Conservation (phyloP, 2,329 filamentous ascomycete genomes). For the Ophiostoma himal-ulmi region DNA sequence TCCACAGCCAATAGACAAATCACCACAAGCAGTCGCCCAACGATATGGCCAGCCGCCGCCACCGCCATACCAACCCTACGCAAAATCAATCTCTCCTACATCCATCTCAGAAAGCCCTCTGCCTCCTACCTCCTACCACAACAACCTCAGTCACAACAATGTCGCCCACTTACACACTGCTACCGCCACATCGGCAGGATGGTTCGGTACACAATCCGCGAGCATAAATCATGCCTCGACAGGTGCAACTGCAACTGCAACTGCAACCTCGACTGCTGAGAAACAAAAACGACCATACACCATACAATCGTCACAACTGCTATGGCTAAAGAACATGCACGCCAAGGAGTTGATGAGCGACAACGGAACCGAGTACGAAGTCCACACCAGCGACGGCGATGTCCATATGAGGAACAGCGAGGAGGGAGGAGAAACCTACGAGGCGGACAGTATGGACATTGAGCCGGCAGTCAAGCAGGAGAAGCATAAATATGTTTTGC, state of each 20-base stretch:
- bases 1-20: neutral
- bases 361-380: neutral
- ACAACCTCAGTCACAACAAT: neutral
- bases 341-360: neutral
- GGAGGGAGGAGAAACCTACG: neutral
- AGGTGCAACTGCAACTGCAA: neutral
- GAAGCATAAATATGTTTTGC: neutral
- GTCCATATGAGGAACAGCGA: neutral
- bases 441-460: neutral
- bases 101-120: neutral
- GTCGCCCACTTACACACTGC: neutral
- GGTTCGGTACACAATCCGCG: neutral
- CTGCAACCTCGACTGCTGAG: neutral
- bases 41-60: neutral
- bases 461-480: neutral
- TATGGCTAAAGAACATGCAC: slow-evolving; percentile 8
- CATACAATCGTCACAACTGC: neutral
- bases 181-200: neutral
- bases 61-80: neutral
- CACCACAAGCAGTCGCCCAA: neutral
- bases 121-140: neutral
- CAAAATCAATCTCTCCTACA: neutral
- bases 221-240: neutral
- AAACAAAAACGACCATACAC: neutral
- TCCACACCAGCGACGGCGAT: neutral